Evolutionary conservation across 1,139 yeast species (phyloP).

Genomic region (Kluyveromyces marxianus): DNA sequence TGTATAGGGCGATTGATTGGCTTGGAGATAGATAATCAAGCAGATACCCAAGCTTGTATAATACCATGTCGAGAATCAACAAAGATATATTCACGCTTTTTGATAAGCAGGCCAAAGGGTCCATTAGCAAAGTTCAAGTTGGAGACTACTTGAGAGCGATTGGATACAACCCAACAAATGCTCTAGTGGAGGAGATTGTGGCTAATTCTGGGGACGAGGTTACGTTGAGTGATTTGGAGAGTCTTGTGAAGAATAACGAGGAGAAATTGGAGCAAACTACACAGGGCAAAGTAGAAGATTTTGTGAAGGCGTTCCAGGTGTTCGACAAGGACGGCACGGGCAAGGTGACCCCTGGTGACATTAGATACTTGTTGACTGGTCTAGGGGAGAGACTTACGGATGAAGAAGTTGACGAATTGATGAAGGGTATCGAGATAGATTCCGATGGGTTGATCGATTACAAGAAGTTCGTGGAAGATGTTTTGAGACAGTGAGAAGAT

Average conservation of each 20-base stretch:
- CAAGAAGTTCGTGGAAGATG: conserved; percentile 87
- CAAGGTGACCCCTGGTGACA: conserved; percentile 92
- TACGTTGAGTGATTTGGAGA: conserved; percentile 21
- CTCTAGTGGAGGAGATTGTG: conserved; percentile 22
- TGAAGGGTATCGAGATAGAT: conserved; percentile 91
- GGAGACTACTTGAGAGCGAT: conserved; percentile 95
- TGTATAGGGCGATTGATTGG: too few species aligned
- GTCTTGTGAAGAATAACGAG: conserved; percentile 21
- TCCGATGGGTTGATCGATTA: conserved; percentile 94
- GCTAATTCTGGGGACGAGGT: conserved; percentile 18
- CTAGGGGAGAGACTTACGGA: conserved; percentile 89
- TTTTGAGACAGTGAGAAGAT: conserved; percentile 63
- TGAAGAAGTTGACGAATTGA: conserved; percentile 87
- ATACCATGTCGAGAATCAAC: conserved; percentile 50
- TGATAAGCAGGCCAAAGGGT: conserved; percentile 94
- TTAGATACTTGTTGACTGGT: conserved; percentile 86
- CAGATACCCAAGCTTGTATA: too few species aligned
- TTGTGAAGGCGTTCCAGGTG: conserved; percentile 94
- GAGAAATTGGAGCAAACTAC: conserved; percentile 27
- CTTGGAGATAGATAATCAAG: too few species aligned
- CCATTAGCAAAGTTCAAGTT: conserved; percentile 77
- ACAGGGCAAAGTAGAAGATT: conserved; percentile 54
- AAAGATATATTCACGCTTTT: conserved; percentile 96
- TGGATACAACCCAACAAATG: conserved; percentile 89
- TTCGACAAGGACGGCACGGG: conserved; percentile 96